phyloP scores from a whole-genome alignment of 306 rosid genomes.

The Lathyrus sativus region DNA sequence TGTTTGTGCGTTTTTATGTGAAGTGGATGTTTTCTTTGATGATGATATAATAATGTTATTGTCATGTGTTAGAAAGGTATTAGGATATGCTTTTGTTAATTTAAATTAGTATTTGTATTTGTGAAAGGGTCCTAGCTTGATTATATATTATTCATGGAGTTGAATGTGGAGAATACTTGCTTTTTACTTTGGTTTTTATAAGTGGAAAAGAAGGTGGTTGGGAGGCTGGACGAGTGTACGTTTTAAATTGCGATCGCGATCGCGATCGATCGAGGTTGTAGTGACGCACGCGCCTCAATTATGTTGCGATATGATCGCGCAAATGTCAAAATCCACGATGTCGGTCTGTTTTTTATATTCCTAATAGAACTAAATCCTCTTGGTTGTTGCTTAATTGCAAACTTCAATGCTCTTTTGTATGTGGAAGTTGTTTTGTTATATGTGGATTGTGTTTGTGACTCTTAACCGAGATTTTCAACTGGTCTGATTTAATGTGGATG shows the following conservation, averaged over 20 bases:
- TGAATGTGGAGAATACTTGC: slow-evolving; percentile 9
- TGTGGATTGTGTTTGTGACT: slow-evolving; percentile 29
- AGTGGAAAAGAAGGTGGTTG: neutral
- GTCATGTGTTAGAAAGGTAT: slow-evolving; percentile 8
- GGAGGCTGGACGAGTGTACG: neutral
- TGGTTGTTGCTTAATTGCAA: slow-evolving; percentile 3
- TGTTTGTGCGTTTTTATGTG: slow-evolving; percentile 1
- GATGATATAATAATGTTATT: slow-evolving; percentile 14
- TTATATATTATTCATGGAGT: slow-evolving; percentile 30
- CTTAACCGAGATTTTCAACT: neutral
- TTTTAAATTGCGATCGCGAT: neutral
- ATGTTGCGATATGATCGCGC: neutral
- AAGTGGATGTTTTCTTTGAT: slow-evolving; percentile 18
- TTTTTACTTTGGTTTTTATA: slow-evolving; percentile 7
- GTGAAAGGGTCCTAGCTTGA: neutral
- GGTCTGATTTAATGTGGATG: slow-evolving; percentile 12
- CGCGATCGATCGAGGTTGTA: neutral
- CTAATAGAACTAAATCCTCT: neutral
- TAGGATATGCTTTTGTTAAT: slow-evolving; percentile 10
- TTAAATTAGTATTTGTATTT: slow-evolving; percentile 14
- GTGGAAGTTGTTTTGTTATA: slow-evolving; percentile 15
- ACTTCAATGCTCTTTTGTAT: neutral
- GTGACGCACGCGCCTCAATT: neutral
- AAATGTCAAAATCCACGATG: neutral
- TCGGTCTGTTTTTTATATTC: neutral